These are phyloP conservation scores for Geotrichum phurueaensis DNA, from an alignment of 1,139 yeast species.

Conservation along the genomic window DNA sequence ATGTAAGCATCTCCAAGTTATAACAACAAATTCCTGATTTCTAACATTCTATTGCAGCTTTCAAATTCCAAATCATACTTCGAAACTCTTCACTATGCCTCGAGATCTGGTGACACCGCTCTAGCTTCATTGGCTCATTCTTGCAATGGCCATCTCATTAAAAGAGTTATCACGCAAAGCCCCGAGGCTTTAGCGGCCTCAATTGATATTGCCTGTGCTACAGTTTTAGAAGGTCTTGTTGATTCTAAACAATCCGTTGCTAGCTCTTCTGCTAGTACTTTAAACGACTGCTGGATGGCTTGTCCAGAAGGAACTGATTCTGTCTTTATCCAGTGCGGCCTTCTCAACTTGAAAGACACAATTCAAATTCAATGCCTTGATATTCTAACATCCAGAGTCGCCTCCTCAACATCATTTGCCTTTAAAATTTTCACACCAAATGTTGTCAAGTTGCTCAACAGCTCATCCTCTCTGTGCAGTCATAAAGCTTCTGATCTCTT, in stretches of 20 bases:
- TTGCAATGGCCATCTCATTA: slow-evolving; percentile 66
- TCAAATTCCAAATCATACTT: slow-evolving; percentile 35
- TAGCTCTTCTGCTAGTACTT: slow-evolving; percentile 49
- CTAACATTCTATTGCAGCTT: slow-evolving; percentile 42
- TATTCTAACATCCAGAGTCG: slow-evolving; percentile 35
- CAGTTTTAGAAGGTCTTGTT: slow-evolving; percentile 48
- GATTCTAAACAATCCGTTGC: slow-evolving; percentile 44
- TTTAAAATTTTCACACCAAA: slow-evolving; percentile 42
- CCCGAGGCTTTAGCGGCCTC: slow-evolving; percentile 47
- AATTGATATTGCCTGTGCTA: slow-evolving; percentile 50
- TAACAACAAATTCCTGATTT: neutral
- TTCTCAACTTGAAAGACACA: slow-evolving; percentile 39
- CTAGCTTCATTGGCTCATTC: slow-evolving; percentile 53
- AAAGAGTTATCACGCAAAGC: slow-evolving; percentile 71
- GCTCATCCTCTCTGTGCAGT: slow-evolving; percentile 19
- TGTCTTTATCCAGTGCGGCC: slow-evolving; percentile 46
- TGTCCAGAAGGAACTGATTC: slow-evolving; percentile 52
- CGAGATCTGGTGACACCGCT: slow-evolving; percentile 40
- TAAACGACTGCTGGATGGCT: slow-evolving; percentile 65
- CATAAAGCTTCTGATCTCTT: slow-evolving; percentile 31
- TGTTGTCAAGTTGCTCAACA: slow-evolving; percentile 39
- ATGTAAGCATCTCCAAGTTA: slow-evolving; percentile 32
- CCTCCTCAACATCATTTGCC: slow-evolving; percentile 28
- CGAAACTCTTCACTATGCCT: slow-evolving; percentile 49
- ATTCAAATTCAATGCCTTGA: slow-evolving; percentile 44